Conservation (phyloP, 73 alveolate genomes). For the Paramecium tetraurelia region DNA sequence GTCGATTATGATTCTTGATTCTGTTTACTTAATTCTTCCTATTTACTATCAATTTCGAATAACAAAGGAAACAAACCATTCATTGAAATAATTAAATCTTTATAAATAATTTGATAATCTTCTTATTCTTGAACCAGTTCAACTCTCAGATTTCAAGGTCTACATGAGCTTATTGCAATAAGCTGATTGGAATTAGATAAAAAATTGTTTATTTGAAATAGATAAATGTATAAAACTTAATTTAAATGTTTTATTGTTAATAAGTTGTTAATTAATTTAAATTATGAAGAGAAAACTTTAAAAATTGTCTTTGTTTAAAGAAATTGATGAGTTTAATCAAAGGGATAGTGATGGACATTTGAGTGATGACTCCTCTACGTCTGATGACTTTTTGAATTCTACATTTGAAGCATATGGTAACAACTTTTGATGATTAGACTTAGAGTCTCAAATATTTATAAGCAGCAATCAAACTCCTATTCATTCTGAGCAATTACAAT, state of each 20-base stretch:
- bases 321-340: not conserved
- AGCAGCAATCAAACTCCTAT: not conserved
- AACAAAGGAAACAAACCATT: no score
- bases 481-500: not conserved
- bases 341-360: not conserved
- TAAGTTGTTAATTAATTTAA: not conserved
- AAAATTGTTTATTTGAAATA: not conserved
- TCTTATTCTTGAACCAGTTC: no score
- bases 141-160: no score
- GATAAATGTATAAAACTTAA: not conserved
- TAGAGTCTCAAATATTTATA: constrained; percentile 35
- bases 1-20: not conserved
- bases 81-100: no score
- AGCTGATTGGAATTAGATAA: not conserved
- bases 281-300: constrained; percentile 11
- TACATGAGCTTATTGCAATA: no score
- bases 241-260: not conserved
- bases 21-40: not conserved
- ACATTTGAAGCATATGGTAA: constrained; percentile 46
- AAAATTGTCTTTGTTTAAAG: not conserved
- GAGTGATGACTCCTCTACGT: not conserved
- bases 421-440: not conserved
- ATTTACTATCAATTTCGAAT: not conserved
- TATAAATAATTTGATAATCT: no score
- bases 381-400: not conserved